A percentile compares a stretch with the other conserved stretches of the same genome.
Evolutionary conservation across 148 eudicot genomes (phyloP).

Genomic region (Limonium bicolor): DNA sequence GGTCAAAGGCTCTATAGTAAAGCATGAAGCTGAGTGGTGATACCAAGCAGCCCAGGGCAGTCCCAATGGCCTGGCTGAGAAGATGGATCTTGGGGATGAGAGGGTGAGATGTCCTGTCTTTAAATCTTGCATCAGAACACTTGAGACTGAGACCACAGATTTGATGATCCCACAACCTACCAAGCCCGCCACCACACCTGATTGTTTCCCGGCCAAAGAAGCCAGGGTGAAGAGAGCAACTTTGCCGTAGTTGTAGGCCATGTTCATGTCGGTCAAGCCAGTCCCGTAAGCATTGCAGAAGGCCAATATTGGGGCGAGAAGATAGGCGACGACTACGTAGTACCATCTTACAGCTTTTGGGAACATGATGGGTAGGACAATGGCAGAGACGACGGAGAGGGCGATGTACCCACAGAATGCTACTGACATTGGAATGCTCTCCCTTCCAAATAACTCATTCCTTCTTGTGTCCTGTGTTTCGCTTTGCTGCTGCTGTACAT

Average conservation of each 20-base stretch:
- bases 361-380: constrained; percentile 44
- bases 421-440: constrained; percentile 52
- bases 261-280: constrained; percentile 74
- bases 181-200: constrained; percentile 63
- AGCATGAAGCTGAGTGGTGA: constrained; percentile 50
- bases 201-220: constrained; percentile 30
- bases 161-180: constrained; percentile 68
- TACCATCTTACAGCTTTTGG: constrained; percentile 54
- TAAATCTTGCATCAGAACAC: constrained; percentile 56
- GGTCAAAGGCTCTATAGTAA: constrained; percentile 53
- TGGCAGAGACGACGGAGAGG: constrained; percentile 36
- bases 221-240: constrained; percentile 63
- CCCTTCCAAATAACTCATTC: constrained; percentile 39
- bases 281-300: constrained; percentile 80
- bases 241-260: constrained; percentile 72
- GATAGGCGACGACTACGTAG: constrained; percentile 40
- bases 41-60: constrained; percentile 48
- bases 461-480: constrained; percentile 11
- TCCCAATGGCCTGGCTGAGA: constrained; percentile 55
- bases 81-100: constrained; percentile 63
- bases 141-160: constrained; percentile 48
- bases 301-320: constrained; percentile 46
- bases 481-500: neutral
- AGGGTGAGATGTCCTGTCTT: constrained; percentile 63
- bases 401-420: constrained; percentile 37